These are phyloP conservation scores for Kalmusia sp. DNA, from an alignment of 2,329 filamentous ascomycete genomes.

Conservation along the genomic window DNA sequence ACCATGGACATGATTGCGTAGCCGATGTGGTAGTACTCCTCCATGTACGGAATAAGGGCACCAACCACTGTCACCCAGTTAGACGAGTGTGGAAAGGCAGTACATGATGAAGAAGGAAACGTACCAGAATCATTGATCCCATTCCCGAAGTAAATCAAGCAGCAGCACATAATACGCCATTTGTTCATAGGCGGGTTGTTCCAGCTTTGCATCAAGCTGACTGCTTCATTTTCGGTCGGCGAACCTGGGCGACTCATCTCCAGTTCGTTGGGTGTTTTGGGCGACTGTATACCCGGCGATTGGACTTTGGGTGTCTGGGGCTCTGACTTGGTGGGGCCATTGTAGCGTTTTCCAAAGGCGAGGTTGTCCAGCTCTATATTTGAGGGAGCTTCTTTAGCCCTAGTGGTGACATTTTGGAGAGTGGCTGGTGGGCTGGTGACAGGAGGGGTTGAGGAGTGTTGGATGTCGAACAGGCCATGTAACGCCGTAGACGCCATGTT, in stretches of 20 bases:
- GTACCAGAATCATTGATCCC: slow-evolving; percentile 74
- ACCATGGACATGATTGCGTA: slow-evolving; percentile 83
- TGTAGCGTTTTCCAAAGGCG: slow-evolving; percentile 25
- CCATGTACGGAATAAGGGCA: slow-evolving; percentile 82
- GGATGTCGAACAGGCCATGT: slow-evolving; percentile 52
- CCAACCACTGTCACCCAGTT: slow-evolving; percentile 62
- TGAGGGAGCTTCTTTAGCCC: slow-evolving; percentile 27
- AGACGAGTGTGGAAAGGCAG: no score
- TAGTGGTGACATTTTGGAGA: slow-evolving; percentile 31
- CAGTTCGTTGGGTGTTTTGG: slow-evolving; percentile 50
- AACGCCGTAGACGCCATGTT: slow-evolving; percentile 47
- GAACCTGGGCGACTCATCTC: slow-evolving; percentile 64
- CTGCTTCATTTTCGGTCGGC: slow-evolving; percentile 50
- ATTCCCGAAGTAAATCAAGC: slow-evolving; percentile 70
- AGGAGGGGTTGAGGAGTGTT: slow-evolving; percentile 28
- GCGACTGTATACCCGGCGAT: slow-evolving; percentile 26
- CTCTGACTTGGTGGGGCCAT: slow-evolving; percentile 23
- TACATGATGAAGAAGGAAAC: slow-evolving; percentile 6
- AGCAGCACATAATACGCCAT: slow-evolving; percentile 70
- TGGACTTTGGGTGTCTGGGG: slow-evolving; percentile 20
- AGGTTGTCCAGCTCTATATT: slow-evolving; percentile 46
- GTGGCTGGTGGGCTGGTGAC: slow-evolving; percentile 50
- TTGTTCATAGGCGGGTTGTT: slow-evolving; percentile 70
- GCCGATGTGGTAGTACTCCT: slow-evolving; percentile 75
- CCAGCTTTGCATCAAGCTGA: slow-evolving; percentile 62